Evolutionary conservation across 2,329 filamentous ascomycete species (phyloP).

Genomic region (Trichoderma pleuroti): DNA sequence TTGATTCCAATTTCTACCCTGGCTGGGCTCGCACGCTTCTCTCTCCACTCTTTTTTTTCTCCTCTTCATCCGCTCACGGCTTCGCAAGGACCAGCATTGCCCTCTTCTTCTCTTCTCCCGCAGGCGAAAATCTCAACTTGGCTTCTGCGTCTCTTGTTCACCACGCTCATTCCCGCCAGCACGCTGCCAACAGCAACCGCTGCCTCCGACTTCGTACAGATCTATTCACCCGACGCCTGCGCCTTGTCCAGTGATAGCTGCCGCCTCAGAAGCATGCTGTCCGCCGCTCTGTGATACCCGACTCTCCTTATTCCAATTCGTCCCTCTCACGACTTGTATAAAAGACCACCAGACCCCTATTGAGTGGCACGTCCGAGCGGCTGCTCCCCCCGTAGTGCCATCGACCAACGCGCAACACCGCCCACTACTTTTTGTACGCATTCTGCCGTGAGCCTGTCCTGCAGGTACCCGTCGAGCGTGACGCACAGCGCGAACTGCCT

Average conservation of each 20-base stretch:
- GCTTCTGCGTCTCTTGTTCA: not conserved
- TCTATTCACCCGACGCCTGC: not conserved
- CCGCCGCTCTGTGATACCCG: constrained; percentile 11
- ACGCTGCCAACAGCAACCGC: not conserved
- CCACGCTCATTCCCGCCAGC: not conserved
- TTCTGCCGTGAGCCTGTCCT: constrained; percentile 28
- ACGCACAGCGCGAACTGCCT: constrained; percentile 21
- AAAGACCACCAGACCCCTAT: not conserved
- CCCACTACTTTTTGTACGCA: constrained; percentile 5
- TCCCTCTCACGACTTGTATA: not conserved
- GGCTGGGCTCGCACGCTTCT: not conserved
- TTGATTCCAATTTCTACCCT: constrained; percentile 21
- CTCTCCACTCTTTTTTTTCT: constrained; percentile 20
- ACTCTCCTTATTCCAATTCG: constrained; percentile 8
- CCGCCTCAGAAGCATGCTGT: constrained; percentile 11
- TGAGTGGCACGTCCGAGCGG: constrained; percentile 12
- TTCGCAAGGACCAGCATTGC: not conserved
- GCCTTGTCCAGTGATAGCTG: constrained; percentile 2
- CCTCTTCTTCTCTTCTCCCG: not conserved
- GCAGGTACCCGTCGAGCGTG: constrained; percentile 28
- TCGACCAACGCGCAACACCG: constrained; percentile 20
- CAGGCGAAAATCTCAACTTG: not conserved
- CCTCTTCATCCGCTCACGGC: constrained; percentile 20
- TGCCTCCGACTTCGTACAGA: not conserved
- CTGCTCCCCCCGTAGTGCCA: constrained; percentile 19